phyloP scores from a whole-genome alignment of 371 early-diverging fungal genomes.

The Apophysomyces ossiformis region DNA sequence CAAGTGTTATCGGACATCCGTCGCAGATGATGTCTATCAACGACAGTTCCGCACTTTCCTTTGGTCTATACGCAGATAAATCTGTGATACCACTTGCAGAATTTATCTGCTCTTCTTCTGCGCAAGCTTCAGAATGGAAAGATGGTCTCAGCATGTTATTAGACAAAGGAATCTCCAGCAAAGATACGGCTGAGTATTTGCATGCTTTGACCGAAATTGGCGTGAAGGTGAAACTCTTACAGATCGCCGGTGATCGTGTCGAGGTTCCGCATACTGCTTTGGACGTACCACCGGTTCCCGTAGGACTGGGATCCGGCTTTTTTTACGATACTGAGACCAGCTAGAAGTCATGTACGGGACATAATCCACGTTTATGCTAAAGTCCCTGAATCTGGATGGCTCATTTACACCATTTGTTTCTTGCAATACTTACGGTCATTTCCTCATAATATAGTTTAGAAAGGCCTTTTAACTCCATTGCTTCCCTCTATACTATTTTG shows the following conservation, averaged over 20 bases:
- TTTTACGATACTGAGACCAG: slow-evolving; percentile 32
- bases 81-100: slow-evolving; percentile 53
- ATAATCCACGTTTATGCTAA: background rate
- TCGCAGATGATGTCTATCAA: slow-evolving; percentile 4
- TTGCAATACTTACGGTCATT: too few species aligned
- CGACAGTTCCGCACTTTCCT: slow-evolving; percentile 22
- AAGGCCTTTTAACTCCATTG: too few species aligned
- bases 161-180: slow-evolving; percentile 65
- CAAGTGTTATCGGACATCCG: slow-evolving; percentile 12
- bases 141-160: slow-evolving; percentile 80
- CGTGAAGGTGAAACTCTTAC: slow-evolving; percentile 70
- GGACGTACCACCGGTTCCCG: slow-evolving; percentile 51
- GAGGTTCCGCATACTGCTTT: slow-evolving; percentile 55
- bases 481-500: too few species aligned
- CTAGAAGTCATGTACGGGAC: background rate
- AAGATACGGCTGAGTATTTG: slow-evolving; percentile 68
- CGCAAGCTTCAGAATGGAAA: slow-evolving; percentile 77
- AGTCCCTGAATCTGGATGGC: too few species aligned
- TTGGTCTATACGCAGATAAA: slow-evolving; percentile 55
- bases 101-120: slow-evolving; percentile 56
- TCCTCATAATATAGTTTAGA: too few species aligned
- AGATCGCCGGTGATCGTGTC: slow-evolving; percentile 70
- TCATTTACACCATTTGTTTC: too few species aligned
- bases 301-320: slow-evolving; percentile 46
- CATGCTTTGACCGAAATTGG: slow-evolving; percentile 70